phyloP scores from a whole-genome alignment of 1,284 basidiomycete genomes.

The Rugosomyces carneus region DNA sequence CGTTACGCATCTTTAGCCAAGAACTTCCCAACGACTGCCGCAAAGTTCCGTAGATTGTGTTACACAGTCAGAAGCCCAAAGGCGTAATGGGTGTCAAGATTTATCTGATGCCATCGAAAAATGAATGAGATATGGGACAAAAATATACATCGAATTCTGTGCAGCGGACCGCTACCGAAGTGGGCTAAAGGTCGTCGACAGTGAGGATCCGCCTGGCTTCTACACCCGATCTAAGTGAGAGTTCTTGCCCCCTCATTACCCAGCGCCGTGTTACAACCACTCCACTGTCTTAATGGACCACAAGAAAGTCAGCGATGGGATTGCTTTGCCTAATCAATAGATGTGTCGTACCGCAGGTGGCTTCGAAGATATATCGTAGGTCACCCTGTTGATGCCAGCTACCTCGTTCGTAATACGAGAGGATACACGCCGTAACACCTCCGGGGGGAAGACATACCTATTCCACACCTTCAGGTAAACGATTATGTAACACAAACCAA shows the following conservation, averaged over 20 bases:
- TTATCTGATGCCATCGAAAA: constrained; percentile 7
- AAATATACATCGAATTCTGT: constrained; percentile 1
- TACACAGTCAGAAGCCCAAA: not conserved
- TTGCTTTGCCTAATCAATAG: not conserved
- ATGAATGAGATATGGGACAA: constrained; percentile 1
- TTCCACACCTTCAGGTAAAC: constrained; percentile 2
- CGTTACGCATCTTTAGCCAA: not conserved
- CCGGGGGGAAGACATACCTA: constrained; percentile 93
- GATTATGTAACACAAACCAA: not conserved
- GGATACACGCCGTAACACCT: constrained; percentile 87
- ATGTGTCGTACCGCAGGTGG: constrained; percentile 74
- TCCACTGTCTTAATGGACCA: constrained; percentile 22
- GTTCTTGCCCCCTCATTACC: not conserved
- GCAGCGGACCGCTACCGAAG: constrained; percentile 3
- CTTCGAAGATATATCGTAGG: constrained; percentile 97
- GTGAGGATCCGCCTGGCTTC: not conserved
- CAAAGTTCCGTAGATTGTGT: constrained; percentile 8
- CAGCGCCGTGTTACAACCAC: constrained; percentile 18
- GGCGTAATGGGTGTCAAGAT: constrained; percentile 1
- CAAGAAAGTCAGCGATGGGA: not conserved
- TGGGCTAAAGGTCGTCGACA: constrained; percentile 4
- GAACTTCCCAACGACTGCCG: not conserved
- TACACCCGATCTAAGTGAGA: not conserved
- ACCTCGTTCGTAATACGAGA: constrained; percentile 99
- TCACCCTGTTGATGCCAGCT: constrained; percentile 86